Evolutionary conservation across 176 grass and related monocot species (phyloP).

Genomic region (Puccinellia tenuiflora): DNA sequence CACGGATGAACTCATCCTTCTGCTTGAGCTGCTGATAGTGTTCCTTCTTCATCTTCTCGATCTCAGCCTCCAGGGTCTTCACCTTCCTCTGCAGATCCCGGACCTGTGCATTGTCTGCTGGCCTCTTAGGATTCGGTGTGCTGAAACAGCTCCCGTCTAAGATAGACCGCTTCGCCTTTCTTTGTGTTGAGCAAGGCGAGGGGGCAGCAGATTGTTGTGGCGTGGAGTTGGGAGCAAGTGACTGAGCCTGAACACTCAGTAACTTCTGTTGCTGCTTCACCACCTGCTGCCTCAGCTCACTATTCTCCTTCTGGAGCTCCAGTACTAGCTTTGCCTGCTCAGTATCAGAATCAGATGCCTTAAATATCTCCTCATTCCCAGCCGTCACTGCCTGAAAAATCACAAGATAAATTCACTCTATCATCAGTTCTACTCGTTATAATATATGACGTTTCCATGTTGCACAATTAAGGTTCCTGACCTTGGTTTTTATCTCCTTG

Average conservation of each 20-base stretch:
- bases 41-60: conserved; percentile 78
- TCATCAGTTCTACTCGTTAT: not conserved
- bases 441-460: not conserved
- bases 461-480: conserved; percentile 5
- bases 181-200: conserved; percentile 48
- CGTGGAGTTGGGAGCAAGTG: conserved; percentile 44
- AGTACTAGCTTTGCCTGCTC: conserved; percentile 77
- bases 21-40: conserved; percentile 67
- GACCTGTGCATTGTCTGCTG: conserved; percentile 28
- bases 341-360: conserved; percentile 50
- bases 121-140: conserved; percentile 60
- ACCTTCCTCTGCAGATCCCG: conserved; percentile 61
- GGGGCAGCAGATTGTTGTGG: conserved; percentile 37
- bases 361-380: conserved; percentile 48
- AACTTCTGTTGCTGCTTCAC: conserved; percentile 77
- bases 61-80: conserved; percentile 55
- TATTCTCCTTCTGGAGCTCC: conserved; percentile 88
- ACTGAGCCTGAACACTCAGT: conserved; percentile 56
- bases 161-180: conserved; percentile 61
- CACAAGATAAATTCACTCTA: conserved; percentile 6
- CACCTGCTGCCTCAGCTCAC: conserved; percentile 77
- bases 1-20: conserved; percentile 76
- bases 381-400: conserved; percentile 44
- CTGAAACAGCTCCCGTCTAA: conserved; percentile 59
- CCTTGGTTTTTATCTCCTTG: conserved; percentile 97